These are phyloP conservation scores for Termitomyces sp. DNA, from an alignment of 768 basidiomycete genomes.

Conservation along the genomic window DNA sequence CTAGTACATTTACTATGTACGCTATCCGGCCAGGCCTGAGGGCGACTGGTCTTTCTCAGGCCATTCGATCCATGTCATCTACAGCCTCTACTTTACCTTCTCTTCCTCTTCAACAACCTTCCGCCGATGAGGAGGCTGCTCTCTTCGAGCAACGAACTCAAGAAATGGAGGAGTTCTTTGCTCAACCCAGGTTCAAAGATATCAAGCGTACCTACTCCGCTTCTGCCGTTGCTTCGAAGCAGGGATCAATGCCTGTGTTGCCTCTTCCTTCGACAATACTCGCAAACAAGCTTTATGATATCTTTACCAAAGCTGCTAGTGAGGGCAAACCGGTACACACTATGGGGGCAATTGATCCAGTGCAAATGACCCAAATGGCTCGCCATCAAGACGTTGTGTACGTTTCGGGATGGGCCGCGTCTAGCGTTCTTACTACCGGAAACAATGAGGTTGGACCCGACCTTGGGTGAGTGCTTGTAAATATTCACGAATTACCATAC, in stretches of 20 bases:
- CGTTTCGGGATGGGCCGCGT: constrained; percentile 89
- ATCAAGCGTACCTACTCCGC: constrained; percentile 80
- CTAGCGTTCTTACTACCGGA: constrained; percentile 81
- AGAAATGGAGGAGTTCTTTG: constrained; percentile 69
- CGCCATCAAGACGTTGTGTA: constrained; percentile 82
- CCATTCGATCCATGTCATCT: constrained; percentile 36
- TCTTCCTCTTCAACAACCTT: constrained; percentile 56
- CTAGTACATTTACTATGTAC: constrained; percentile 18
- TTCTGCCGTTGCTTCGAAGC: constrained; percentile 78
- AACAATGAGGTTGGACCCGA: constrained; percentile 93
- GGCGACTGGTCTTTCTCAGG: constrained; percentile 19
- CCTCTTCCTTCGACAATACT: constrained; percentile 74
- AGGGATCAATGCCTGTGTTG: constrained; percentile 78
- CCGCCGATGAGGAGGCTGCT: constrained; percentile 48
- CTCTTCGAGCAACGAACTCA: constrained; percentile 58
- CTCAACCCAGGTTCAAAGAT: constrained; percentile 63
- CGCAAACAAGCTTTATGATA: constrained; percentile 77
- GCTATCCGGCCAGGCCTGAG: constrained; percentile 22
- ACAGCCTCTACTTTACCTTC: constrained; percentile 27
- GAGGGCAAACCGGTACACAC: constrained; percentile 76
- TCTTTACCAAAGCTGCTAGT: constrained; percentile 58
- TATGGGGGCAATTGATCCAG: constrained; percentile 90
- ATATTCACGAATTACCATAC: constrained; percentile 3
- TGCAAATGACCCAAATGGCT: constrained; percentile 96
- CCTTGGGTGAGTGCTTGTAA: constrained; percentile 58